Conservation (phyloP, 805 yeast species). For the Pichia gijzeniarum region DNA sequence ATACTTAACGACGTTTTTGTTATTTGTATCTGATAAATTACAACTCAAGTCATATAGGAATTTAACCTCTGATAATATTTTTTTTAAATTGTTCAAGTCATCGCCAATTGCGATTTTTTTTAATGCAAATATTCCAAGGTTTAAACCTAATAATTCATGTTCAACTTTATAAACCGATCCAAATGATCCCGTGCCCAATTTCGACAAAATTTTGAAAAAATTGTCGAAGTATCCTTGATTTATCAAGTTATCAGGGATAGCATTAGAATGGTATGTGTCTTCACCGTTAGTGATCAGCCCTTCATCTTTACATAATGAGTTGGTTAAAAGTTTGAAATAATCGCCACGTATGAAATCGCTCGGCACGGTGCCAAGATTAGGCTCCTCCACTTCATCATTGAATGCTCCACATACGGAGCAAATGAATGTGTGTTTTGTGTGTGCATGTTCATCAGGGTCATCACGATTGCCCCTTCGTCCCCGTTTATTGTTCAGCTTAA, state of each 20-base stretch:
- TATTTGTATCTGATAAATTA: constrained; percentile 12
- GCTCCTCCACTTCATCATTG: neutral
- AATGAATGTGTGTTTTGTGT: constrained; percentile 7
- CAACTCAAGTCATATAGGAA: constrained; percentile 50
- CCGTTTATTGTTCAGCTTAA: constrained; percentile 6
- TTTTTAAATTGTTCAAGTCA: constrained; percentile 58
- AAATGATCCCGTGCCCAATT: constrained; percentile 76
- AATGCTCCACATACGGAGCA: constrained; percentile 26
- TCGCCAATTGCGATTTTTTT: constrained; percentile 83
- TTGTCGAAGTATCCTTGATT: constrained; percentile 77
- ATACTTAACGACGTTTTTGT: constrained; percentile 58
- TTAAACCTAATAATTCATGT: constrained; percentile 65
- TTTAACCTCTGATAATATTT: constrained; percentile 72
- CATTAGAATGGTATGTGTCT: neutral
- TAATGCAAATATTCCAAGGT: constrained; percentile 75
- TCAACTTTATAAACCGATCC: constrained; percentile 82
- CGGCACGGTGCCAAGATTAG: neutral
- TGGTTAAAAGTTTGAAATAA: constrained; percentile 24
- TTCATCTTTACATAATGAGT: constrained; percentile 3
- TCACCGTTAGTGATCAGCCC: constrained; percentile 6
- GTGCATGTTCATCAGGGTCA: neutral
- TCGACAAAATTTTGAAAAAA: constrained; percentile 55
- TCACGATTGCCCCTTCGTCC: neutral
- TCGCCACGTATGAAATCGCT: constrained; percentile 23
- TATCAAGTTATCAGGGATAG: constrained; percentile 41